These are phyloP conservation scores for Pythium biforme DNA, from an alignment of 352 stramenopile species.

Conservation along the genomic window DNA sequence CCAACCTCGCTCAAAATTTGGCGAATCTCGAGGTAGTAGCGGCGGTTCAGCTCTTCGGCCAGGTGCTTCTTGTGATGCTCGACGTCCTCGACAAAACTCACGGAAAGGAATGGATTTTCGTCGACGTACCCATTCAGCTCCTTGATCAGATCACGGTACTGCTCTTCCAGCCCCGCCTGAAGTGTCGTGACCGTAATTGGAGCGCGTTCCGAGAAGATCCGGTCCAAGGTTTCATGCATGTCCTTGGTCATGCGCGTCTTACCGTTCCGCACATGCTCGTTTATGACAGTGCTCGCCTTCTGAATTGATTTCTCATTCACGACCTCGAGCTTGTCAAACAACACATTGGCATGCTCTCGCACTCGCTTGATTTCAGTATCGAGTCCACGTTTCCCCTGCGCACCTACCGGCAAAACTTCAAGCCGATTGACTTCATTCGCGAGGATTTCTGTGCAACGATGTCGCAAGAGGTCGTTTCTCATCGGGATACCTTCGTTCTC, in stretches of 20 bases:
- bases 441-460: slow-evolving; percentile 53
- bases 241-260: slow-evolving; percentile 65
- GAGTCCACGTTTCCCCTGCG: slow-evolving; percentile 45
- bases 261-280: slow-evolving; percentile 47
- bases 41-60: slow-evolving; percentile 62
- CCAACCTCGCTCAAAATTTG: slow-evolving; percentile 73
- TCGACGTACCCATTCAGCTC: slow-evolving; percentile 29
- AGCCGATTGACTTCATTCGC: slow-evolving; percentile 45
- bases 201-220: slow-evolving; percentile 44
- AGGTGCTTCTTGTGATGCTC: slow-evolving; percentile 65
- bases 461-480: slow-evolving; percentile 45
- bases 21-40: slow-evolving; percentile 76
- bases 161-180: slow-evolving; percentile 55
- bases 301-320: slow-evolving; percentile 73
- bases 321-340: slow-evolving; percentile 77
- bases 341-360: slow-evolving; percentile 50
- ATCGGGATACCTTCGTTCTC: slow-evolving; percentile 64
- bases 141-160: slow-evolving; percentile 35
- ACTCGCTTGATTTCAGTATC: slow-evolving; percentile 59
- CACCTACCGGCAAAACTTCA: slow-evolving; percentile 44
- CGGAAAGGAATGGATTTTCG: slow-evolving; percentile 35
- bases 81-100: slow-evolving; percentile 52
- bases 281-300: slow-evolving; percentile 46
- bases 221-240: slow-evolving; percentile 60
- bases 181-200: slow-evolving; percentile 60